Conservation (phyloP, 768 basidiomycete genomes). For the Boletus barrowsii region DNA sequence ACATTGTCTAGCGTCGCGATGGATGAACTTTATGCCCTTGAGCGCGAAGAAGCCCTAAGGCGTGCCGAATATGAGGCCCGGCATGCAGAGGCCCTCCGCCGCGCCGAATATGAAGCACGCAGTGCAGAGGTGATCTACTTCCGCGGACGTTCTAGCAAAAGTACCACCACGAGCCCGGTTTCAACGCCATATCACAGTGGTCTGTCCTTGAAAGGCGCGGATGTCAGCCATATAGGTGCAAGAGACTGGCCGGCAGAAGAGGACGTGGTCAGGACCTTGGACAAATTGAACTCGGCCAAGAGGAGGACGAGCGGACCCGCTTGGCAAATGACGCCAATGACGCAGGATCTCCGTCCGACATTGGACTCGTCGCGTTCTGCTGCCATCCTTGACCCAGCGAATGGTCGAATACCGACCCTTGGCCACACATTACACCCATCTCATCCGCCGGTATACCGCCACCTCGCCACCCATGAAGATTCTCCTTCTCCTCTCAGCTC, state of each 20-base stretch:
- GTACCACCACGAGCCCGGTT: slow-evolving; percentile 66
- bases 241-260: slow-evolving; percentile 35
- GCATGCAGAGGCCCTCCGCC: slow-evolving; percentile 64
- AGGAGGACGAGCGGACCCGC: slow-evolving; percentile 56
- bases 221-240: slow-evolving; percentile 42
- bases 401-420: slow-evolving; percentile 17
- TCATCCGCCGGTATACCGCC: slow-evolving; percentile 32
- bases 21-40: slow-evolving; percentile 86
- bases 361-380: slow-evolving; percentile 18
- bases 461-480: slow-evolving; percentile 47
- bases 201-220: slow-evolving; percentile 24
- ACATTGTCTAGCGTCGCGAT: slow-evolving; percentile 75
- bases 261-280: slow-evolving; percentile 21
- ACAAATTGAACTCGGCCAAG: slow-evolving; percentile 29
- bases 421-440: slow-evolving; percentile 41
- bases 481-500: slow-evolving; percentile 71
- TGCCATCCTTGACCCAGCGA: slow-evolving; percentile 13
- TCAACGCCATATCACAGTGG: slow-evolving; percentile 38
- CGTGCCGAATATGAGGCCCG: slow-evolving; percentile 84
- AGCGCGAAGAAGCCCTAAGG: slow-evolving; percentile 78
- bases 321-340: slow-evolving; percentile 48
- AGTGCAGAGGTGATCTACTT: slow-evolving; percentile 45
- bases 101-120: slow-evolving; percentile 59
- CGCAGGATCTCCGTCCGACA: slow-evolving; percentile 31
- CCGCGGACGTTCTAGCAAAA: slow-evolving; percentile 48